These are phyloP conservation scores for Penstemon barbatus DNA, from an alignment of 257 asterid species.

Conservation along the genomic window DNA sequence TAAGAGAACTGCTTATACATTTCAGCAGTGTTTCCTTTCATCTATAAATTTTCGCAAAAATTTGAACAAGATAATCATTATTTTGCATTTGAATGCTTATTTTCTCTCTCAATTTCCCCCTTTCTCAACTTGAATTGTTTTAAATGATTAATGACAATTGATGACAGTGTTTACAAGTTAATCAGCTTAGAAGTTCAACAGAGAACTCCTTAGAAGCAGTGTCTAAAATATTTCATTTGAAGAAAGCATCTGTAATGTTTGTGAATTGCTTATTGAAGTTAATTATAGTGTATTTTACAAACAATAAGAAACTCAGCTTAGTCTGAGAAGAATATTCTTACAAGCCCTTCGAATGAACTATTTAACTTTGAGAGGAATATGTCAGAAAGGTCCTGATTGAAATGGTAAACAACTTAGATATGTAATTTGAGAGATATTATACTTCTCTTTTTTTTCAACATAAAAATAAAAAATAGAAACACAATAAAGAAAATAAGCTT, in stretches of 20 bases:
- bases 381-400: conserved; percentile 2
- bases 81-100: conserved; percentile 12
- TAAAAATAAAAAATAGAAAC: neutral
- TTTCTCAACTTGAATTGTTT: conserved; percentile 3
- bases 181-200: neutral
- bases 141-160: conserved; percentile 13
- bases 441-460: conserved; percentile 17
- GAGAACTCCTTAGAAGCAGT: conserved; percentile 7
- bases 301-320: conserved; percentile 8
- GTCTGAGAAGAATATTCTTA: conserved; percentile 8
- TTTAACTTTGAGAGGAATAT: conserved; percentile 5
- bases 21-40: conserved; percentile 15
- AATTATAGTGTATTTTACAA: conserved; percentile 1
- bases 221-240: conserved; percentile 16
- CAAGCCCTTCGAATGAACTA: neutral
- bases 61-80: neutral
- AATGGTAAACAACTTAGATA: conserved; percentile 12
- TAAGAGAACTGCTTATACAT: neutral
- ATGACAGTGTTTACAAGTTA: conserved; percentile 4
- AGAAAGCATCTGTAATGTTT: conserved; percentile 6
- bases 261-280: neutral
- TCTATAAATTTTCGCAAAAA: conserved; percentile 10
- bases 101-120: conserved; percentile 1
- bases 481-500: neutral
- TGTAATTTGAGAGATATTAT: neutral